Conservation (phyloP, 768 basidiomycete genomes). For the Paxillus ammoniavirescens region DNA sequence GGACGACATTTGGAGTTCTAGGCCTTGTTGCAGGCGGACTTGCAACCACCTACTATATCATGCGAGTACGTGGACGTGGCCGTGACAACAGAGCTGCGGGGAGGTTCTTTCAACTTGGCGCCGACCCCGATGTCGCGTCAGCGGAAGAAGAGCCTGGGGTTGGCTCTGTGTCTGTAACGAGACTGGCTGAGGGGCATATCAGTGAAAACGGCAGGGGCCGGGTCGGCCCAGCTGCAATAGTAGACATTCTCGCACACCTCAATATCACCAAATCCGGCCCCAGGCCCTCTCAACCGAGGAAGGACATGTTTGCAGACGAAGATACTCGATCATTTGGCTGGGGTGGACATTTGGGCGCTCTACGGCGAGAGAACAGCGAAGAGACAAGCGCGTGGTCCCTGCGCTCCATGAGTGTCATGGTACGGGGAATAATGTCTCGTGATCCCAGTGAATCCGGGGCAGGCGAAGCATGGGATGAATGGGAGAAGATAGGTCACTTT, state of each 20-base stretch:
- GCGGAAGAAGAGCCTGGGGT: conserved; percentile 4
- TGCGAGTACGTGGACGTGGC: conserved; percentile 25
- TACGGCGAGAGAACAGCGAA: conserved; percentile 38
- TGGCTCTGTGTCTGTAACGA: conserved; percentile 6
- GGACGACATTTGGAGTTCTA: conserved; percentile 58
- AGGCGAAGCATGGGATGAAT: conserved; percentile 12
- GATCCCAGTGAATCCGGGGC: conserved; percentile 26
- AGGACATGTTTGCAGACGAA: conserved; percentile 80
- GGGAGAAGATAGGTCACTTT: conserved; percentile 19
- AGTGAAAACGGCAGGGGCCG: not conserved
- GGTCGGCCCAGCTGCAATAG: conserved; percentile 6
- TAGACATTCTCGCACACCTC: conserved; percentile 20
- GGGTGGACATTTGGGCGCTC: conserved; percentile 12
- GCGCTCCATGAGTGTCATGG: conserved; percentile 35
- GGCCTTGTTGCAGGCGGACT: conserved; percentile 47
- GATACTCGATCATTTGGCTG: conserved; percentile 52
- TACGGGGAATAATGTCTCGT: conserved; percentile 27
- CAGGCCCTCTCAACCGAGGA: conserved; percentile 33
- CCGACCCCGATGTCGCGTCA: conserved; percentile 17
- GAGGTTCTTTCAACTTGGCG: conserved; percentile 19
- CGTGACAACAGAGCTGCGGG: conserved; percentile 1
- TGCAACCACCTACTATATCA: conserved; percentile 44
- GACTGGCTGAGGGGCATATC: conserved; percentile 1
- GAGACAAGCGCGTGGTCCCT: conserved; percentile 55
- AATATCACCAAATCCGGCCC: conserved; percentile 17